Evolutionary conservation across 768 basidiomycete species (phyloP).

Genomic region (Sporobolomyces pararoseus): DNA sequence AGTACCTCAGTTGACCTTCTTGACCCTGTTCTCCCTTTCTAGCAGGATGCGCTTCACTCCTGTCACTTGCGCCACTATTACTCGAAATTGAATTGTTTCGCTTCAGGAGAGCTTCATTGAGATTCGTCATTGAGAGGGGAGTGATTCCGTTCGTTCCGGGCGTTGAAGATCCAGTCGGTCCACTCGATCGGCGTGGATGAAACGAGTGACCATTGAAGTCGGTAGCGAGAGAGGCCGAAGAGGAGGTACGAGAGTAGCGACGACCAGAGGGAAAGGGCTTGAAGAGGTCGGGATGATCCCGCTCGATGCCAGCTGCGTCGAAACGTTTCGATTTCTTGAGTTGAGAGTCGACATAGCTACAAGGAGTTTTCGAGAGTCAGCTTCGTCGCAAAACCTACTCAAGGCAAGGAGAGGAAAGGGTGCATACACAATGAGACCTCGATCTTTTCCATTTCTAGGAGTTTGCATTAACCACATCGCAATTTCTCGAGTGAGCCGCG

Average conservation of each 20-base stretch:
- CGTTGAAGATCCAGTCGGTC: conserved; percentile 60
- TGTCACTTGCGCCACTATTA: conserved; percentile 44
- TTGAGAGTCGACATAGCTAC: conserved; percentile 90
- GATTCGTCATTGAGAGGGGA: conserved; percentile 36
- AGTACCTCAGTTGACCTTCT: conserved; percentile 90
- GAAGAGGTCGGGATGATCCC: conserved; percentile 83
- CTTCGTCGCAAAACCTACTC: not conserved
- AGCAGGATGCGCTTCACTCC: conserved; percentile 19
- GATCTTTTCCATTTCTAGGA: conserved; percentile 57
- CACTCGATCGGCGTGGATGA: conserved; percentile 45
- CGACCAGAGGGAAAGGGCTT: conserved; percentile 65
- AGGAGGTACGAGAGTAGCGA: conserved; percentile 53
- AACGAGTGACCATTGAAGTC: conserved; percentile 30
- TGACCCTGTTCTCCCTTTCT: conserved; percentile 54
- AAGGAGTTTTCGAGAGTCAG: not conserved
- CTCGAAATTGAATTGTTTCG: conserved; percentile 34
- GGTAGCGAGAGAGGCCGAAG: conserved; percentile 41
- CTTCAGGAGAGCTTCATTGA: conserved; percentile 40
- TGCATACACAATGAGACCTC: conserved; percentile 73
- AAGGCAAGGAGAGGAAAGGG: not conserved
- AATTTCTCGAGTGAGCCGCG: conserved; percentile 87
- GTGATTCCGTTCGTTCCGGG: conserved; percentile 44
- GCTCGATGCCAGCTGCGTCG: conserved; percentile 81
- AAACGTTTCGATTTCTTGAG: conserved; percentile 83
- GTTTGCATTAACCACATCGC: conserved; percentile 94